Conservation (phyloP, 129 eudicot genomes). For the Lactuca saligna region DNA sequence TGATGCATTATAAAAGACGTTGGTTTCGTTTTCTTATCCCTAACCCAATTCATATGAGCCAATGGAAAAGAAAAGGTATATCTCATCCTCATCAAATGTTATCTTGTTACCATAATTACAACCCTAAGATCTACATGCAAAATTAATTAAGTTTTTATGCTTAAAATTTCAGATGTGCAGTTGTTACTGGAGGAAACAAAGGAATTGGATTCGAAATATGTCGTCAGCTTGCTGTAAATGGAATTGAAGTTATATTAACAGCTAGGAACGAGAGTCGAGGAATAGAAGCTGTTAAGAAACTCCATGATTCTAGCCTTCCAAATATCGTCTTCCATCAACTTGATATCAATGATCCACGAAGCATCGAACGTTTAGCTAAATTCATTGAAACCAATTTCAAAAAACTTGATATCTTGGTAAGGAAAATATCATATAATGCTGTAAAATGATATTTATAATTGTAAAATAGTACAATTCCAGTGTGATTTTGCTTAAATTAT, state of each 20-base stretch:
- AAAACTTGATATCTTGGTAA: conserved; percentile 30
- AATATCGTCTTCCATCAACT: conserved; percentile 27
- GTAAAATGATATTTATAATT: no score
- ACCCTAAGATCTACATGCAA: background rate
- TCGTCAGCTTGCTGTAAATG: conserved; percentile 16
- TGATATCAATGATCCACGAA: conserved; percentile 18
- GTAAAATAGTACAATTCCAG: no score
- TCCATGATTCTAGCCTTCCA: conserved; percentile 5
- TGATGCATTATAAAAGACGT: background rate
- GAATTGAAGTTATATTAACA: conserved; percentile 18
- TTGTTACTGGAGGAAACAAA: conserved; percentile 26
- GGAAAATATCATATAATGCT: background rate
- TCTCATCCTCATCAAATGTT: background rate
- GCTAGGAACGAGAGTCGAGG: conserved; percentile 25
- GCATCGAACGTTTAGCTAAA: background rate
- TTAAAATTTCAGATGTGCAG: conserved; percentile 18
- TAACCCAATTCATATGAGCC: conserved; percentile 1
- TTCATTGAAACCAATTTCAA: conserved; percentile 12
- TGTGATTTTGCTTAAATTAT: background rate
- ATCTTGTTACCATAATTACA: background rate
- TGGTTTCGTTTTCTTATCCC: background rate
- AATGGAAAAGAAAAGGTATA: conserved; percentile 12
- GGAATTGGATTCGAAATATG: conserved; percentile 29
- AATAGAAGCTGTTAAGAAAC: conserved; percentile 12
- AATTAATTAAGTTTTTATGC: background rate